Percentiles rank a stretch among this genome's conserved stretches.
These are phyloP conservation scores for Sclerospora graminicola DNA, from an alignment of 352 stramenopile genomes.

Conservation along the genomic window DNA sequence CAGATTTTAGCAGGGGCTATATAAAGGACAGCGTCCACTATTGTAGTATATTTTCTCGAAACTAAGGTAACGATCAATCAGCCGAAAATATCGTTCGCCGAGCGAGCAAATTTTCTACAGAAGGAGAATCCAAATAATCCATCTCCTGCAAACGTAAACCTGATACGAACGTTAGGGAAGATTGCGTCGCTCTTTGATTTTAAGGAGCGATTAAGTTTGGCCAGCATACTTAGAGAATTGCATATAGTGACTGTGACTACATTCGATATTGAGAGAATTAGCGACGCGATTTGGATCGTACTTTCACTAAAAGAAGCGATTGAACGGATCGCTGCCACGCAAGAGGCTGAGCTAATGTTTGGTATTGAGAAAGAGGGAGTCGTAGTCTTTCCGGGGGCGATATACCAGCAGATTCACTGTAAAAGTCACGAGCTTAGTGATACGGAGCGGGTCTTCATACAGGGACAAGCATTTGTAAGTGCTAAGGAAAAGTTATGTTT, in stretches of 20 bases:
- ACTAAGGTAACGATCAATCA: no score
- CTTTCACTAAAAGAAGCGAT: constrained; percentile 23
- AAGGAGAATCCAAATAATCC: no score
- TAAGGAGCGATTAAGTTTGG: constrained; percentile 20
- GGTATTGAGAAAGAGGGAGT: constrained; percentile 21
- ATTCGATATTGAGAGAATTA: constrained; percentile 25
- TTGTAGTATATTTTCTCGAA: no score
- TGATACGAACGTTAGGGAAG: no score
- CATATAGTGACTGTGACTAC: constrained; percentile 49
- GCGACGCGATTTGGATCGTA: constrained; percentile 2
- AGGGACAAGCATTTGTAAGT: constrained; percentile 26
- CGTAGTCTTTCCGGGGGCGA: constrained; percentile 29
- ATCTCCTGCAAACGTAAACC: no score
- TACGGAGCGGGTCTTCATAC: constrained; percentile 20
- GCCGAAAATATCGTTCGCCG: no score
- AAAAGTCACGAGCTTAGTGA: constrained; percentile 2
- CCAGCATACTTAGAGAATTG: constrained; percentile 27
- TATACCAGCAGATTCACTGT: constrained; percentile 57
- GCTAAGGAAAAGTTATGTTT: no score
- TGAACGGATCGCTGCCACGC: constrained; percentile 36
- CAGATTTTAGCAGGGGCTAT: no score
- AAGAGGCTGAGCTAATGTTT: constrained; percentile 66
- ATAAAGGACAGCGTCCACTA: no score
- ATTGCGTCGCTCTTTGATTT: no score
- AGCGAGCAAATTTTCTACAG: no score